A percentile compares a stretch with the other conserved stretches of the same genome.
Evolutionary conservation across 371 early-diverging fungal genomes (phyloP).

Genomic region (Catenaria anguillulae): DNA sequence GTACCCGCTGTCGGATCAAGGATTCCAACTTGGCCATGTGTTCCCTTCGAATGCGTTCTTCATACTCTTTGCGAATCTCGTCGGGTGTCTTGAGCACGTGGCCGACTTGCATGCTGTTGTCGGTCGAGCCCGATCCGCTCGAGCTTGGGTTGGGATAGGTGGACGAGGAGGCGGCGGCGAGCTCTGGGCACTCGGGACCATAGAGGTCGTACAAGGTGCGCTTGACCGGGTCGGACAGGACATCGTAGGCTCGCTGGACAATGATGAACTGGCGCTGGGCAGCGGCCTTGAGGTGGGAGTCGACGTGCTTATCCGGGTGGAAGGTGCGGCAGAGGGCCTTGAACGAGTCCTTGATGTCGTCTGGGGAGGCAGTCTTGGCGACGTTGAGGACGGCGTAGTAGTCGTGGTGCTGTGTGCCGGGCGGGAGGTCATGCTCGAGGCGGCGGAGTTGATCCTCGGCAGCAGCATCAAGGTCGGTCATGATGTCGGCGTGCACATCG

Average conservation of each 20-base stretch:
- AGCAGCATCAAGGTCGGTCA: too few relatives aligned
- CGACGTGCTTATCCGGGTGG: conserved; percentile 76
- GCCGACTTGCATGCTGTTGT: conserved; percentile 51
- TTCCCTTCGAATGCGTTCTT: conserved; percentile 46
- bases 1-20: conserved; percentile 51
- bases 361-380: conserved; percentile 36
- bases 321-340: conserved; percentile 62
- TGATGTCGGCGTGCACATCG: too few relatives aligned
- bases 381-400: conserved; percentile 9
- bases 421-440: too few relatives aligned
- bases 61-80: conserved; percentile 75
- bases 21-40: conserved; percentile 64
- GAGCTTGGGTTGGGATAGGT: too few relatives aligned
- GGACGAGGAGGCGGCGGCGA: not conserved
- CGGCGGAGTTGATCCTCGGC: too few relatives aligned
- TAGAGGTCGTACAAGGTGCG: conserved; percentile 83
- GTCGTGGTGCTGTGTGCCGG: too few relatives aligned
- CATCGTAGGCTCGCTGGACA: conserved; percentile 12
- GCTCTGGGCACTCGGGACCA: conserved; percentile 27
- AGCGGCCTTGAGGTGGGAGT: conserved; percentile 28
- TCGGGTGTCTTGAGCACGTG: conserved; percentile 58
- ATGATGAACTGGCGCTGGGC: conserved; percentile 52
- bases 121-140: not conserved
- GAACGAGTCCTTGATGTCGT: conserved; percentile 71
- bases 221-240: conserved; percentile 59